These are phyloP conservation scores for Helicostylum pulchrum DNA, from an alignment of 192 early-diverging fungal genomes.

Conservation along the genomic window DNA sequence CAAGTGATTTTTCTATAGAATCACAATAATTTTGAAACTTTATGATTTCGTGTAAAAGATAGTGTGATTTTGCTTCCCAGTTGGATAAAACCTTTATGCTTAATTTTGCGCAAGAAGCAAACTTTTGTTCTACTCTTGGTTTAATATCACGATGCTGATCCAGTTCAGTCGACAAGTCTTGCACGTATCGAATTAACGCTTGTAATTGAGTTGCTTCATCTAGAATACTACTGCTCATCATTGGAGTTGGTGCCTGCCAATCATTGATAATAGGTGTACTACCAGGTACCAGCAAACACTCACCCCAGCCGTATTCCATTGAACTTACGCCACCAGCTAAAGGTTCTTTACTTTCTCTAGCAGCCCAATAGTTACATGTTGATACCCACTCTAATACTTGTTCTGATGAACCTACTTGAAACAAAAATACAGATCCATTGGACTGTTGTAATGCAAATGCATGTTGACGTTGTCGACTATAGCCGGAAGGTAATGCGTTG, in stretches of 20 bases:
- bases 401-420: slow-evolving; percentile 70
- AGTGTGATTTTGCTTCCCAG: slow-evolving; percentile 77
- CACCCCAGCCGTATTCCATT: slow-evolving; percentile 92
- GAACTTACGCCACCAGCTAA: slow-evolving; percentile 82
- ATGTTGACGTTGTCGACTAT: slow-evolving; percentile 69
- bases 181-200: slow-evolving; percentile 57
- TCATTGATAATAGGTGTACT: slow-evolving; percentile 38
- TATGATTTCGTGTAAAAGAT: slow-evolving; percentile 78
- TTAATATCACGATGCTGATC: slow-evolving; percentile 62
- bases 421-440: slow-evolving; percentile 81
- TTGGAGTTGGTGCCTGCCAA: slow-evolving; percentile 49
- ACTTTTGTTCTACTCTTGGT: slow-evolving; percentile 34
- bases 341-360: slow-evolving; percentile 87
- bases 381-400: slow-evolving; percentile 80
- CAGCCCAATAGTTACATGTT: slow-evolving; percentile 96
- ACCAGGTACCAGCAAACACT: slow-evolving; percentile 26
- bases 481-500: slow-evolving; percentile 79
- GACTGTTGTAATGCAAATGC: slow-evolving; percentile 85
- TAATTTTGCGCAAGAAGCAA: slow-evolving; percentile 5
- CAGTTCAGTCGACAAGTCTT: slow-evolving; percentile 63
- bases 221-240: slow-evolving; percentile 34
- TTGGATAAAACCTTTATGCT: slow-evolving; percentile 60
- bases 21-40: slow-evolving; percentile 84
- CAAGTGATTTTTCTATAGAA: slow-evolving; percentile 55
- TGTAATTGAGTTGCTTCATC: slow-evolving; percentile 53